Percentiles rank a stretch among this genome's conserved stretches.
These are phyloP conservation scores for Wickerhamomyces pijperi DNA, from an alignment of 805 yeast species.

Conservation along the genomic window DNA sequence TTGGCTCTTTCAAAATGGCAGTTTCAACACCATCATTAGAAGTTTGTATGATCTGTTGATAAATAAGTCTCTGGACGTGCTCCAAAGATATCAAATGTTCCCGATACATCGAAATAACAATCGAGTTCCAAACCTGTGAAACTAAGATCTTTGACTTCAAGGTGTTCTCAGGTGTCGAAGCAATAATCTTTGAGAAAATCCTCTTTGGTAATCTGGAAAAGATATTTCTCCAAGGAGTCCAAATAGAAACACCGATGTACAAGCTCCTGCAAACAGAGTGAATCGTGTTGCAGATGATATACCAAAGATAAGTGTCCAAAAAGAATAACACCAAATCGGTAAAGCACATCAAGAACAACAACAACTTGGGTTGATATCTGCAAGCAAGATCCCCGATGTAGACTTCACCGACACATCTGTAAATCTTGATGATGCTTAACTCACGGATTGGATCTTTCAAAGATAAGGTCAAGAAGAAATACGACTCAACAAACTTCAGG, in stretches of 20 bases:
- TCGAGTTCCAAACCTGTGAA: conserved; percentile 97
- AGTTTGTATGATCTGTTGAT: conserved; percentile 65
- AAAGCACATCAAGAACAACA: conserved; percentile 39
- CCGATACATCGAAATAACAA: conserved; percentile 97
- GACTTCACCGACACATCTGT: conserved; percentile 51
- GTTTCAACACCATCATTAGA: conserved; percentile 26
- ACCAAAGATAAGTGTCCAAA: conserved; percentile 79
- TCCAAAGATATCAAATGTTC: conserved; percentile 96
- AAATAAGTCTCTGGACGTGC: conserved; percentile 91
- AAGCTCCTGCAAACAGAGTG: conserved; percentile 65
- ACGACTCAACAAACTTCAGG: conserved; percentile 66
- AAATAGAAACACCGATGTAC: conserved; percentile 67
- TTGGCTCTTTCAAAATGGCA: conserved; percentile 51
- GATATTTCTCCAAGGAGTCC: conserved; percentile 85
- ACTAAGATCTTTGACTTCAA: conserved; percentile 95
- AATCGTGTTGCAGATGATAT: conserved; percentile 66
- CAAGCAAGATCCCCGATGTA: conserved; percentile 45
- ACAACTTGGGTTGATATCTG: conserved; percentile 40
- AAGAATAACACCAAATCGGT: conserved; percentile 65
- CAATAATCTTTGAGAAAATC: conserved; percentile 57
- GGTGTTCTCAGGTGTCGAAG: conserved; percentile 65
- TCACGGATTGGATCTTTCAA: conserved; percentile 66
- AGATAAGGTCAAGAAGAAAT: conserved; percentile 65
- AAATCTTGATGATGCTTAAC: conserved; percentile 41
- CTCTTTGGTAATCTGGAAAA: conserved; percentile 69